Percentiles rank a stretch among this genome's conserved stretches.
Conservation (phyloP, 306 rosid species). For the Biancaea sappan region DNA sequence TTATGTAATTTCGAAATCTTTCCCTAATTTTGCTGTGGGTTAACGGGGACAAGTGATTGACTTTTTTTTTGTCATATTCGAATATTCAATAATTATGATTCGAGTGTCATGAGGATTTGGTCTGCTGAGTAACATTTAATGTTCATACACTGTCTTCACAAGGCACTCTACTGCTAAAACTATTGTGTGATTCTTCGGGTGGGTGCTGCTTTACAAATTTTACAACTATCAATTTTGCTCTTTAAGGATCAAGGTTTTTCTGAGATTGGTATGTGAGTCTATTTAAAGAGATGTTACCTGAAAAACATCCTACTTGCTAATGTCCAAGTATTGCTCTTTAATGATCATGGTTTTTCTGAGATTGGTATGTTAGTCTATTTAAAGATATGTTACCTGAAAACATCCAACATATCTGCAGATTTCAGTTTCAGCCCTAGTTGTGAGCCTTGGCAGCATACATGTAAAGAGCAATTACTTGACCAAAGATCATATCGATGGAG, state of each 20-base stretch:
- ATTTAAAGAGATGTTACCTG: no score
- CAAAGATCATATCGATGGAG: background rate
- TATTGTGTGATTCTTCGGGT: background rate
- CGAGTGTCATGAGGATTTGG: background rate
- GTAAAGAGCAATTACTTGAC: background rate
- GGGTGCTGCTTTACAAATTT: background rate
- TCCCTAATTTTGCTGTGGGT: background rate
- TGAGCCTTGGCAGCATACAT: background rate
- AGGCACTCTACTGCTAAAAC: background rate
- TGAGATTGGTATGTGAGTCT: no score
- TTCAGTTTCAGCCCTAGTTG: constrained; percentile 8
- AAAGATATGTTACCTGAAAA: background rate
- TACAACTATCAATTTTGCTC: background rate
- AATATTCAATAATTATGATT: background rate
- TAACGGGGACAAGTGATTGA: background rate
- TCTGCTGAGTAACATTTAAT: background rate
- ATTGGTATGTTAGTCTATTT: constrained; percentile 6
- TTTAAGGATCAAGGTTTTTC: background rate
- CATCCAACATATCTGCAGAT: constrained; percentile 12
- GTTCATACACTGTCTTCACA: background rate
- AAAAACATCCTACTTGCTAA: background rate
- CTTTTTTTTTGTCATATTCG: background rate
- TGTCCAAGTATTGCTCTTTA: constrained; percentile 13
- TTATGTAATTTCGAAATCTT: background rate
- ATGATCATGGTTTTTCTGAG: constrained; percentile 9